Evolutionary conservation across 106 monocot genomes (phyloP), one percentile per base, ranked within the genome.

Genomic region (Posidonia australis): DNA sequence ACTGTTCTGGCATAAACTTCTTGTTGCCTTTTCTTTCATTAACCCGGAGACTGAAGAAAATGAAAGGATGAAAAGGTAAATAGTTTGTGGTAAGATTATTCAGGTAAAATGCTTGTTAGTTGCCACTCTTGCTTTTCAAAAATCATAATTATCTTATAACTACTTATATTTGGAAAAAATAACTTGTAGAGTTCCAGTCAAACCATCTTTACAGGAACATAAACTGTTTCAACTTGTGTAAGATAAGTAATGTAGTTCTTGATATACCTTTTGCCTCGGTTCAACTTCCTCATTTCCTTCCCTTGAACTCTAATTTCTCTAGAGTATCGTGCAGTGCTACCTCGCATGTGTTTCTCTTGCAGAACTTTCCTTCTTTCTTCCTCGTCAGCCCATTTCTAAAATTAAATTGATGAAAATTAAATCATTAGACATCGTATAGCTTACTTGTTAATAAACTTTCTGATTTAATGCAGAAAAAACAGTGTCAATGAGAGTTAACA

Each of bases 261-360:
- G 31, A 32, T 19, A 24, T 19, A 66, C 57, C 65, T 56, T 28
- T 14, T 30, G 5, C 24, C 46, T 14, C 1, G 16, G 21, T 43
- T 20, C 23, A 23, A 55, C 54, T 66, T 77, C 46, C 47, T 80
- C 9, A 43, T 69, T 70, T 87, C 84, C 58, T 80, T 92, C 44
- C 66, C 67, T 49, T 71, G 63, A 24, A 92, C 82, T 77, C 92
- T 84, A 20, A 49, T 66, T 18, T 92, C 80, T 64, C 92, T 82
- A 13, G 76, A 70, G 53, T 26, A 52, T 51, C 89, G 65, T 20
- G 89, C 89, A 62, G 56, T 21, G 49, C 25, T 24, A 23, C 89
- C 93, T 78, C 93, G 86, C 10, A 56, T 66, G 67, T 93, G 89
- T 44, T 93, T 93, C 76, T 93, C 93, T 68, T 79, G 77, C 41